Percentiles rank a stretch among this genome's conserved stretches.
phyloP scores from a whole-genome alignment of 257 asterid genomes.

The Primulina huaijiensis region DNA sequence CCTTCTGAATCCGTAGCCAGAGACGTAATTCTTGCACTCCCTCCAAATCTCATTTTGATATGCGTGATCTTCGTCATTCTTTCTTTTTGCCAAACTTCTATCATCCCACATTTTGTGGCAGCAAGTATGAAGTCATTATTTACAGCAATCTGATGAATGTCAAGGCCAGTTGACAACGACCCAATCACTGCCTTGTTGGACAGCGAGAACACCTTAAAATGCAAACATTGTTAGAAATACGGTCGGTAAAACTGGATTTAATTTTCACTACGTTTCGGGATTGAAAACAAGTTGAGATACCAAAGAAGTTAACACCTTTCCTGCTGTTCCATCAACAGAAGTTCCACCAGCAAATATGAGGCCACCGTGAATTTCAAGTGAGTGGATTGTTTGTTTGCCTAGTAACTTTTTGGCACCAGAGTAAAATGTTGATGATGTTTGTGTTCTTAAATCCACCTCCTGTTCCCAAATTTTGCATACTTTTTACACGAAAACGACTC shows the following conservation, averaged over 20 bases:
- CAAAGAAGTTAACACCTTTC: slow-evolving; percentile 47
- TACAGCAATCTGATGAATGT: slow-evolving; percentile 45
- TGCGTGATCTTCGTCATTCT: slow-evolving; percentile 49
- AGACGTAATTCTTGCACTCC: slow-evolving; percentile 39
- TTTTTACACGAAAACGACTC: background rate
- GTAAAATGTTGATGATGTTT: slow-evolving; percentile 51
- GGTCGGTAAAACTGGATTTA: background rate
- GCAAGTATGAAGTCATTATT: slow-evolving; percentile 62
- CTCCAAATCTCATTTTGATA: slow-evolving; percentile 43
- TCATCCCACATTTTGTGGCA: slow-evolving; percentile 58
- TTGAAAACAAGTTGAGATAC: background rate
- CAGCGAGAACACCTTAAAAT: slow-evolving; percentile 58
- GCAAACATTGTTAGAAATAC: background rate
- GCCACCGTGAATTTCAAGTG: slow-evolving; percentile 46
- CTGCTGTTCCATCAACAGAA: slow-evolving; percentile 66
- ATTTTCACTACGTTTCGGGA: background rate
- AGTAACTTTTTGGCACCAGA: slow-evolving; percentile 63
- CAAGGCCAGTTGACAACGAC: slow-evolving; percentile 45
- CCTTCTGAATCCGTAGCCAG: slow-evolving; percentile 53
- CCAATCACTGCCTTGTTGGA: slow-evolving; percentile 67
- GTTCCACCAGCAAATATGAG: slow-evolving; percentile 57
- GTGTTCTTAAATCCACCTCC: slow-evolving; percentile 69
- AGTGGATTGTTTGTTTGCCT: slow-evolving; percentile 64
- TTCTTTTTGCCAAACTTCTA: slow-evolving; percentile 72
- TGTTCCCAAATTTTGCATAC: slow-evolving; percentile 26